phyloP scores from a whole-genome alignment of 768 basidiomycete species.

The Cystofilobasidium macerans region DNA sequence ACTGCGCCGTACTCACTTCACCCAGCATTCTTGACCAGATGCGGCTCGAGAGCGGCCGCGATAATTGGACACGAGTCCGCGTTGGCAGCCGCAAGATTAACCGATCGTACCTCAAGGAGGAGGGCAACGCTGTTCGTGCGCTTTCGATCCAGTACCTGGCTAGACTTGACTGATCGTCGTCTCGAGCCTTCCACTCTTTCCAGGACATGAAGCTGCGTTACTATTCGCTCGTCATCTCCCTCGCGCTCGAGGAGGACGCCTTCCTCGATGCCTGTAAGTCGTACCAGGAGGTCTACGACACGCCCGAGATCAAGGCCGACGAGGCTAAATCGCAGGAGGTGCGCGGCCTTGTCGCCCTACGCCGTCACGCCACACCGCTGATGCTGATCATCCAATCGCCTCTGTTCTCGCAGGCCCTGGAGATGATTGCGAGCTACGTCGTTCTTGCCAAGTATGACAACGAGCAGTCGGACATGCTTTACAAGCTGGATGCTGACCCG shows the following conservation, averaged over 20 bases:
- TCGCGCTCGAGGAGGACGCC: slow-evolving; percentile 67
- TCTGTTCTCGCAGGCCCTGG: slow-evolving; percentile 54
- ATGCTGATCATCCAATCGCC: background rate
- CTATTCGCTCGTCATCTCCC: slow-evolving; percentile 93
- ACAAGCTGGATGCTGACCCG: slow-evolving; percentile 70
- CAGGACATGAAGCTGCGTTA: slow-evolving; percentile 93
- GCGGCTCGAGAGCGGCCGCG: slow-evolving; percentile 49
- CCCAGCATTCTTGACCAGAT: slow-evolving; percentile 79
- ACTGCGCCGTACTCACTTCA: background rate
- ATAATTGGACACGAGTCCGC: slow-evolving; percentile 82
- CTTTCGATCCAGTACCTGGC: background rate
- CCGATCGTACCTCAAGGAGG: slow-evolving; percentile 78
- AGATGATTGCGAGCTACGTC: slow-evolving; percentile 89
- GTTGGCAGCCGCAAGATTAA: slow-evolving; percentile 91
- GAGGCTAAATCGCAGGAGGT: slow-evolving; percentile 40
- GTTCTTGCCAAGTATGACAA: slow-evolving; percentile 89
- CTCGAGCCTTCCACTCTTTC: background rate
- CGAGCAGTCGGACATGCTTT: slow-evolving; percentile 93
- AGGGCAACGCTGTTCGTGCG: slow-evolving; percentile 66
- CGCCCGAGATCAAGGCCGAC: slow-evolving; percentile 82
- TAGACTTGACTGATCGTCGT: background rate
- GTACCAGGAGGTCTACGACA: slow-evolving; percentile 95
- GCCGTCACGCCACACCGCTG: background rate
- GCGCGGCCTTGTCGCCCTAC: slow-evolving; percentile 23
- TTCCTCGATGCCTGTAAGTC: slow-evolving; percentile 92